These are phyloP conservation scores for Monosporascus ibericus DNA, from an alignment of 2,329 filamentous ascomycete species.

Conservation along the genomic window DNA sequence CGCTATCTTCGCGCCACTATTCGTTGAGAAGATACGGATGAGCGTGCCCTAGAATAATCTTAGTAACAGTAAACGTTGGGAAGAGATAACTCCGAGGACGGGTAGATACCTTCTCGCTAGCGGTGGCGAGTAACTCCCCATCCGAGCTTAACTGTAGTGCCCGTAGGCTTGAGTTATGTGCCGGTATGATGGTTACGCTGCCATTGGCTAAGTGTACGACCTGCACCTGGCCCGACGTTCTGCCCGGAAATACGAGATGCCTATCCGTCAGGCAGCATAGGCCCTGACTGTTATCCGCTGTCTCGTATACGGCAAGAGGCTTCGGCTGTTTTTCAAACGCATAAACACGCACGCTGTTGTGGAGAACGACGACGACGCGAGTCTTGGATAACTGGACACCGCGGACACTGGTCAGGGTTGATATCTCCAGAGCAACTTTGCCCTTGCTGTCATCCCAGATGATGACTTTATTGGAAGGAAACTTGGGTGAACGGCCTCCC, in stretches of 20 bases:
- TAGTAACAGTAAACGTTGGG: neutral
- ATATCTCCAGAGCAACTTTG: constrained; percentile 67
- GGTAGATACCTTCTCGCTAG: constrained; percentile 66
- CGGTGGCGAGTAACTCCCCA: constrained; percentile 77
- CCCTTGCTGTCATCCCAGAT: constrained; percentile 88
- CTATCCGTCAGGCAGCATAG: constrained; percentile 71
- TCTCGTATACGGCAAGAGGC: constrained; percentile 72
- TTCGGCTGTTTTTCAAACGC: constrained; percentile 67
- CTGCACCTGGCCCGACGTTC: constrained; percentile 82
- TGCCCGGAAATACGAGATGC: constrained; percentile 78
- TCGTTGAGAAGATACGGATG: constrained; percentile 76
- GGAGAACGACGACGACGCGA: constrained; percentile 72
- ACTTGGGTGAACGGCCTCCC: constrained; percentile 79
- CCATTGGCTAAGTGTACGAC: constrained; percentile 71
- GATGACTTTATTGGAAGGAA: constrained; percentile 82
- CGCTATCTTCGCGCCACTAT: constrained; percentile 70
- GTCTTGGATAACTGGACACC: constrained; percentile 71
- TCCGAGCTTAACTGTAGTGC: constrained; percentile 76
- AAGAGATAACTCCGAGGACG: constrained; percentile 2
- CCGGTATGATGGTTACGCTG: constrained; percentile 89
- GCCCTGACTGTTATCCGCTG: constrained; percentile 75
- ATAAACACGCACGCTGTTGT: constrained; percentile 78
- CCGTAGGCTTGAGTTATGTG: constrained; percentile 72
- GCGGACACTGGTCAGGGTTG: constrained; percentile 73
- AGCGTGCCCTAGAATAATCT: constrained; percentile 61